Conservation (phyloP, 1,139 yeast genomes). For the Meyerozyma elateridarum region DNA sequence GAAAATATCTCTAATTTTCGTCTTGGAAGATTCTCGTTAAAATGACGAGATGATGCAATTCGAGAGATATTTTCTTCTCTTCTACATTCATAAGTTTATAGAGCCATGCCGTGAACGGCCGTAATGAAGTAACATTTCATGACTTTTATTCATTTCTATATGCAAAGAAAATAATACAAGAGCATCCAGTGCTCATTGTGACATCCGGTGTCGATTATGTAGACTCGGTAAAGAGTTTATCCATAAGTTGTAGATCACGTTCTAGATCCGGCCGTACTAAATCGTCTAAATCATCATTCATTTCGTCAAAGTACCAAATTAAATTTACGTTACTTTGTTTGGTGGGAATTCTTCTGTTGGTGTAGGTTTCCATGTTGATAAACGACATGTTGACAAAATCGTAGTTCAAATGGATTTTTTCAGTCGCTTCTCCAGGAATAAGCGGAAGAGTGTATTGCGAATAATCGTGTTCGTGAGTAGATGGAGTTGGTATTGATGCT, state of each 20-base stretch:
- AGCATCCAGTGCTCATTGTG: constrained; percentile 1
- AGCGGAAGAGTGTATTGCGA: constrained; percentile 2
- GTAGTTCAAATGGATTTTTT: constrained; percentile 18
- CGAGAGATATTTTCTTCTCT: no score
- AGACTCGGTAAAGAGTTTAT: constrained; percentile 14
- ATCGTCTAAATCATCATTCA: constrained; percentile 8
- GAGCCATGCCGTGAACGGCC: no score
- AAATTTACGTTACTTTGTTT: background rate
- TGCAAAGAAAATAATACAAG: background rate
- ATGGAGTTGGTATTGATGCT: constrained; percentile 1
- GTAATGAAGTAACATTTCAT: no score
- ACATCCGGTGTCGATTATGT: constrained; percentile 3
- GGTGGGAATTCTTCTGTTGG: background rate
- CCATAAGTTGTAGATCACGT: constrained; percentile 21
- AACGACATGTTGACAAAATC: constrained; percentile 25
- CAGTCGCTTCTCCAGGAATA: constrained; percentile 2
- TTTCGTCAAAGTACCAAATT: constrained; percentile 8
- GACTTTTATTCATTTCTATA: background rate
- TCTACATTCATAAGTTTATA: no score
- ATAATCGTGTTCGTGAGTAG: constrained; percentile 1
- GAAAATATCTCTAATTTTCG: no score
- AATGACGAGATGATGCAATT: no score
- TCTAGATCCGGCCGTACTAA: constrained; percentile 13
- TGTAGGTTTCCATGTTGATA: constrained; percentile 6
- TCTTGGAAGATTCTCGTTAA: no score